These are phyloP conservation scores for Hemileccinum rubropunctum DNA, from an alignment of 768 basidiomycete species.

Conservation along the genomic window DNA sequence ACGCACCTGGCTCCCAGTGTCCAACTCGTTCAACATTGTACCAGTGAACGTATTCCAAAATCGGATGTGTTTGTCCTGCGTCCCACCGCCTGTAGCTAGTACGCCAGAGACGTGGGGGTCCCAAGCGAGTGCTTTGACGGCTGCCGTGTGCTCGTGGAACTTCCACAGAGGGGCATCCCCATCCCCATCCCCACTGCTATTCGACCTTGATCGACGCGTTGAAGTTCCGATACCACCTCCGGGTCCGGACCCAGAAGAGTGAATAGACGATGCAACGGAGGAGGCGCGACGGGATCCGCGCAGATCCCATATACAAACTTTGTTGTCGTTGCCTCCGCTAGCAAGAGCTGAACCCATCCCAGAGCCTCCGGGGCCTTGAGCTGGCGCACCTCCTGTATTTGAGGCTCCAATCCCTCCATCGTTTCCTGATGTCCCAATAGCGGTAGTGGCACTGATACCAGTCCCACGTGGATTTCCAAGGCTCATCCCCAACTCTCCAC, in stretches of 20 bases:
- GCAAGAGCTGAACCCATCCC: slow-evolving; percentile 62
- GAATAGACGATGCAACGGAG: slow-evolving; percentile 23
- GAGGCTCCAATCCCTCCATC: slow-evolving; percentile 22
- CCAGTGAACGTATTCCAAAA: slow-evolving; percentile 96
- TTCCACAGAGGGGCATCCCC: slow-evolving; percentile 80
- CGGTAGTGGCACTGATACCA: slow-evolving; percentile 1
- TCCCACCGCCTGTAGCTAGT: slow-evolving; percentile 93
- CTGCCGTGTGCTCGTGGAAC: slow-evolving; percentile 95
- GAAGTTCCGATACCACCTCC: slow-evolving; percentile 26
- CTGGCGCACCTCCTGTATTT: slow-evolving; percentile 21
- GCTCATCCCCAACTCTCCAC: slow-evolving; percentile 34
- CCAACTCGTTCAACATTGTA: slow-evolving; percentile 78
- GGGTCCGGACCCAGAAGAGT: slow-evolving; percentile 29
- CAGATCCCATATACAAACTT: slow-evolving; percentile 96
- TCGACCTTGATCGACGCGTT: slow-evolving; percentile 22
- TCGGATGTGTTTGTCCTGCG: slow-evolving; percentile 97
- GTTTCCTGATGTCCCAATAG: slow-evolving; percentile 23
- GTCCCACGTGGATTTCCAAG: slow-evolving; percentile 24
- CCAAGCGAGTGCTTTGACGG: slow-evolving; percentile 98
- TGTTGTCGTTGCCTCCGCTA: slow-evolving; percentile 97
- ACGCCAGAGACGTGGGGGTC: slow-evolving; percentile 92
- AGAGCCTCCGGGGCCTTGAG: slow-evolving; percentile 28
- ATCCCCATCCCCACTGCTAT: slow-evolving; percentile 27
- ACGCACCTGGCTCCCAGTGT: slow-evolving; percentile 91
- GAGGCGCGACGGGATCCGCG: slow-evolving; percentile 53